Evolutionary conservation across 2,329 filamentous ascomycete species (phyloP).

Genomic region (Elsinoe ampelina): DNA sequence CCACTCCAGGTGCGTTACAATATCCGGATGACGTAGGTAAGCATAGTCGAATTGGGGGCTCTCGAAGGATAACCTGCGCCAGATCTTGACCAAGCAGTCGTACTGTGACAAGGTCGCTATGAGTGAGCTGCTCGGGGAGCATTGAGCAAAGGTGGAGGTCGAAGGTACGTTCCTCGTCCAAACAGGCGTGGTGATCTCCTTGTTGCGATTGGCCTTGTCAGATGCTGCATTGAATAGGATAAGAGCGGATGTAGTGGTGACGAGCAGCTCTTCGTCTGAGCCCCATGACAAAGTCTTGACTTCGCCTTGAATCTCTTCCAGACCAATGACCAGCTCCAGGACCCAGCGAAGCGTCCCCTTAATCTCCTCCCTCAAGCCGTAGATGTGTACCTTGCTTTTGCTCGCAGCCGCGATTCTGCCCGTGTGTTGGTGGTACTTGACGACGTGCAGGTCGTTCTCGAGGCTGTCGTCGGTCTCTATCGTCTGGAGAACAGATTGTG

Average conservation of each 20-base stretch:
- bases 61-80: slow-evolving; percentile 79
- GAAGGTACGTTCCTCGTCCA: slow-evolving; percentile 72
- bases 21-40: slow-evolving; percentile 74
- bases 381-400: slow-evolving; percentile 58
- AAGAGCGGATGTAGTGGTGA: slow-evolving; percentile 58
- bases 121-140: slow-evolving; percentile 80
- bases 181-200: slow-evolving; percentile 42
- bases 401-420: slow-evolving; percentile 79
- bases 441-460: slow-evolving; percentile 57
- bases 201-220: slow-evolving; percentile 20
- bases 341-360: slow-evolving; percentile 65
- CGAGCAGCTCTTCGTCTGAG: slow-evolving; percentile 69
- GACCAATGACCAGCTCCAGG: slow-evolving; percentile 50
- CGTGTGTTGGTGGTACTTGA: slow-evolving; percentile 69
- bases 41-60: slow-evolving; percentile 82
- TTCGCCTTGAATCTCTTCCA: slow-evolving; percentile 37
- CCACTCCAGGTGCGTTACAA: slow-evolving; percentile 82
- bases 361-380: slow-evolving; percentile 65
- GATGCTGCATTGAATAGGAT: slow-evolving; percentile 53
- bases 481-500: slow-evolving; percentile 72
- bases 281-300: slow-evolving; percentile 75
- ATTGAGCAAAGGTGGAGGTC: slow-evolving; percentile 60
- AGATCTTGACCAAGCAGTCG: slow-evolving; percentile 83
- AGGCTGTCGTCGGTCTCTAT: slow-evolving; percentile 67
- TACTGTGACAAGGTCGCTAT: slow-evolving; percentile 72